Percentiles rank a stretch among this genome's conserved stretches.
Evolutionary conservation across 441 rosid species (phyloP).

Genomic region (Gossypium lobatum): DNA sequence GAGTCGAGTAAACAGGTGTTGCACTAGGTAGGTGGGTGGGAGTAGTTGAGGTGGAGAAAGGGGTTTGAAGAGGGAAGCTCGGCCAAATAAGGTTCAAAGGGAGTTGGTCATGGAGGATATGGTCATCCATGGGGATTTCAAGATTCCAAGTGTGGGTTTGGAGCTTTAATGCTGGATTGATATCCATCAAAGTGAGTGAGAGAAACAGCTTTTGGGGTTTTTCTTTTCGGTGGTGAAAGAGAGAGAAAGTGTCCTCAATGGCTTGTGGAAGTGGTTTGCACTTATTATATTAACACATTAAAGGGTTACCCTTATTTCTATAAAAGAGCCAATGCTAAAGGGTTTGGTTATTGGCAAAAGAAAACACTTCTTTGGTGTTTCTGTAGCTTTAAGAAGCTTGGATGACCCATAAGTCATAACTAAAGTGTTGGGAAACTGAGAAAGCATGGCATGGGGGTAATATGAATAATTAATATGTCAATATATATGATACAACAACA

Average conservation of each 20-base stretch:
- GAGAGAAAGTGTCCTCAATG: background rate
- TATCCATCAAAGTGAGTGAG: constrained; percentile 36
- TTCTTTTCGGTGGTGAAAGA: background rate
- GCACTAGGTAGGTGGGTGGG: constrained; percentile 22
- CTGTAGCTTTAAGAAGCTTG: constrained; percentile 17
- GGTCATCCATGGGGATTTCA: constrained; percentile 49
- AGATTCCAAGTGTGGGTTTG: constrained; percentile 40
- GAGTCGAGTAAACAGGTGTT: background rate
- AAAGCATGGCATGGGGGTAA: background rate
- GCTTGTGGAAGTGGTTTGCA: constrained; percentile 20
- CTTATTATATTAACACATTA: constrained; percentile 9
- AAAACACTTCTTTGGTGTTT: constrained; percentile 24
- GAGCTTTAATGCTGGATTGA: constrained; percentile 40
- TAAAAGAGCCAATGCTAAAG: constrained; percentile 27
- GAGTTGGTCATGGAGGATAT: constrained; percentile 32
- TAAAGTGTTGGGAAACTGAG: background rate
- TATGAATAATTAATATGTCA: background rate
- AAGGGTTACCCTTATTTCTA: constrained; percentile 12
- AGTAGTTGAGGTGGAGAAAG: constrained; percentile 12
- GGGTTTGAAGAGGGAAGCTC: constrained; percentile 22
- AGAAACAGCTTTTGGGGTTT: constrained; percentile 1
- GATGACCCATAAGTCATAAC: background rate
- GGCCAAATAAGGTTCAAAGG: constrained; percentile 32
- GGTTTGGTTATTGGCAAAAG: constrained; percentile 37
- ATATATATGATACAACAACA: no score